These are phyloP conservation scores for Colletotrichum cordylinicola DNA, from an alignment of 2,329 filamentous ascomycete species.

Conservation along the genomic window DNA sequence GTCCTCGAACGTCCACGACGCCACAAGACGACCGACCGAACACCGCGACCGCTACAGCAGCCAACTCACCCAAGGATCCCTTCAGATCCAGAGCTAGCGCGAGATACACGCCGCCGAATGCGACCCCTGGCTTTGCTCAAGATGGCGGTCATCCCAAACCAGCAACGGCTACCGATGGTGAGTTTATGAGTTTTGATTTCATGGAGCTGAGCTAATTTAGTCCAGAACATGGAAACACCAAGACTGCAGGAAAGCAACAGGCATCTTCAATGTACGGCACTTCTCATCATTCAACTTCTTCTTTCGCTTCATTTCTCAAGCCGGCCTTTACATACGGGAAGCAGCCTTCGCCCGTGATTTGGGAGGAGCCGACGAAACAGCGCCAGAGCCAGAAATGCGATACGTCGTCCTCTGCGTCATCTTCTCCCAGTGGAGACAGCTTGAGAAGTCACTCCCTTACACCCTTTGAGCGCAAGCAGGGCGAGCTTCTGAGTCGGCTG, in stretches of 20 bases:
- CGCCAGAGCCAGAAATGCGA: neutral
- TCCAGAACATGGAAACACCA: neutral
- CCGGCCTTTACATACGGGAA: neutral
- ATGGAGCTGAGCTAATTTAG: neutral
- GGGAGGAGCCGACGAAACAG: neutral
- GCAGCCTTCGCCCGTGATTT: neutral
- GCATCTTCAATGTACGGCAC: slow-evolving; percentile 55
- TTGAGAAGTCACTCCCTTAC: slow-evolving; percentile 28
- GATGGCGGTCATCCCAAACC: neutral
- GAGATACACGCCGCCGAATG: slow-evolving; percentile 22
- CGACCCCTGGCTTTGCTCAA: neutral
- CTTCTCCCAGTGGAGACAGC: slow-evolving; percentile 23
- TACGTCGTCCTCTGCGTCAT: neutral
- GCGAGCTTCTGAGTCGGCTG: slow-evolving; percentile 39
- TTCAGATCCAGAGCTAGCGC: slow-evolving; percentile 23
- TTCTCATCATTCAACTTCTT: slow-evolving; percentile 21
- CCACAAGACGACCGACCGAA: slow-evolving; percentile 16
- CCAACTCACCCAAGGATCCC: slow-evolving; percentile 13
- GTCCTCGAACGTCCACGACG: slow-evolving; percentile 9
- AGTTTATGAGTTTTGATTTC: neutral
- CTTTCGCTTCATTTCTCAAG: neutral
- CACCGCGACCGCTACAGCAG: slow-evolving; percentile 6
- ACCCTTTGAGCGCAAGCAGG: slow-evolving; percentile 47
- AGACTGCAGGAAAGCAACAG: slow-evolving; percentile 27
- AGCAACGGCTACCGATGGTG: neutral